Evolutionary conservation across 495 filamentous ascomycete species (phyloP), one percentile per base, ranked within the genome.

Genomic region (Daldinia childiae): DNA sequence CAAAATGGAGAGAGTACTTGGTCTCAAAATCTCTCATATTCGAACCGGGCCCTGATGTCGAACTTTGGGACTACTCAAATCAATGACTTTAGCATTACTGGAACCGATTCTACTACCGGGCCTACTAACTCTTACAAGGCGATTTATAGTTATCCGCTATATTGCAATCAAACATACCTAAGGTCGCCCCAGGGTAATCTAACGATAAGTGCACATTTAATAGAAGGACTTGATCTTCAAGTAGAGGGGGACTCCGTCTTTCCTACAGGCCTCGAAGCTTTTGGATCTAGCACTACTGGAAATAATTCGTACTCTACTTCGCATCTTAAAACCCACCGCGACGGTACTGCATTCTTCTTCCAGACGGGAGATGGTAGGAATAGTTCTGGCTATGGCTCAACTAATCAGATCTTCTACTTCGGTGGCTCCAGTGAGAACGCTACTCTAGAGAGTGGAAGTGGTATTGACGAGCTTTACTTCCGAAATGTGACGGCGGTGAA

Each of bases 131-230:
- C n/a, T 15, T 84, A 83, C 64, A 62, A 75, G 38, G 68, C 83
- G 12, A 74, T 70, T 1, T 93, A 90, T 77, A 72, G 71, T 2
- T 93, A 92, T 71, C 91, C 91, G 0, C 66, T 94, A 3, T 80
- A 78, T 41, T 87, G 88, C 8, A 88, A 90, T 60, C 82, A 84
- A 3, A 82, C 85, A 4, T 90, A 87, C 72, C 62, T 64, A 14
- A 73, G 80, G 12, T 76, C 80, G 0, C 41, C 79, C 4, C 72
- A 78, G 29, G 86, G 86, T 5, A 87, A 87, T 56, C 76, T 89
- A 48, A 81, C 83, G n/a, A 89, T 94, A 51, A 80, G 82, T 57
- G 90, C 86, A 1, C 79, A 77, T 43, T 74, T 94, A 27, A 72
- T 76, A 39, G 86, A 90, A 61, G 89, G 89, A 4, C 85, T 93